Conservation (phyloP, 352 stramenopile genomes). For the Globisporangium nodosum region DNA sequence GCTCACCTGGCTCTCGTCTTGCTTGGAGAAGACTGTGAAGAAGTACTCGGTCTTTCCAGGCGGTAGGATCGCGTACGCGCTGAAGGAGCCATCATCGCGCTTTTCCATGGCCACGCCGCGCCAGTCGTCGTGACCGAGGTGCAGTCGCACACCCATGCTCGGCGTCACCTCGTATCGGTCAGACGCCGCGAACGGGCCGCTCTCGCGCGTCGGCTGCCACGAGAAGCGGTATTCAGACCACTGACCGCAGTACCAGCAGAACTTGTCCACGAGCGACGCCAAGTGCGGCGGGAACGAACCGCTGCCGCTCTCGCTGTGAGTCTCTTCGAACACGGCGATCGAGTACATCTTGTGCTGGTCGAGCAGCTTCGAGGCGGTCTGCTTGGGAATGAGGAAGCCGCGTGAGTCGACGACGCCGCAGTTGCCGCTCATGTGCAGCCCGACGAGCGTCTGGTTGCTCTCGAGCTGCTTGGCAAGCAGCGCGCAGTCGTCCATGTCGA, state of each 20-base stretch:
- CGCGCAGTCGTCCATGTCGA: constrained; percentile 55
- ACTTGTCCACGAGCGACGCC: constrained; percentile 48
- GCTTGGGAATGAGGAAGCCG: constrained; percentile 59
- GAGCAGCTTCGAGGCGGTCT: constrained; percentile 26
- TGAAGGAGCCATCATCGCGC: constrained; percentile 54
- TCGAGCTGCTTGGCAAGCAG: constrained; percentile 59
- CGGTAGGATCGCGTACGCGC: constrained; percentile 51
- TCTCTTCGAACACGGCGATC: constrained; percentile 66
- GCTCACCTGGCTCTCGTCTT: constrained; percentile 19
- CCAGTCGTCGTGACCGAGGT: constrained; percentile 73
- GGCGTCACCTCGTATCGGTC: constrained; percentile 25
- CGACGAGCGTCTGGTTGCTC: constrained; percentile 67
- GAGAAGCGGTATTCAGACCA: constrained; percentile 74
- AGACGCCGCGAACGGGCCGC: constrained; percentile 31
- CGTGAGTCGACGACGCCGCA: constrained; percentile 56
- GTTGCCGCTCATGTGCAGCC: constrained; percentile 75
- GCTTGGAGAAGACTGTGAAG: constrained; percentile 39
- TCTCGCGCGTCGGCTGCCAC: constrained; percentile 38
- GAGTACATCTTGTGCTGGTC: constrained; percentile 79
- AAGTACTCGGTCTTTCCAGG: constrained; percentile 77
- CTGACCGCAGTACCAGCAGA: constrained; percentile 74
- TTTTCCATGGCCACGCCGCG: constrained; percentile 55
- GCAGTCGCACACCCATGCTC: constrained; percentile 42
- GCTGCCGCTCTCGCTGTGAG: constrained; percentile 49
- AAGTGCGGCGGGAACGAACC: constrained; percentile 48